Base-by-base conservation (phyloP, 306 rosid genomes). In the Trichosanthes cucumerina region DNA sequence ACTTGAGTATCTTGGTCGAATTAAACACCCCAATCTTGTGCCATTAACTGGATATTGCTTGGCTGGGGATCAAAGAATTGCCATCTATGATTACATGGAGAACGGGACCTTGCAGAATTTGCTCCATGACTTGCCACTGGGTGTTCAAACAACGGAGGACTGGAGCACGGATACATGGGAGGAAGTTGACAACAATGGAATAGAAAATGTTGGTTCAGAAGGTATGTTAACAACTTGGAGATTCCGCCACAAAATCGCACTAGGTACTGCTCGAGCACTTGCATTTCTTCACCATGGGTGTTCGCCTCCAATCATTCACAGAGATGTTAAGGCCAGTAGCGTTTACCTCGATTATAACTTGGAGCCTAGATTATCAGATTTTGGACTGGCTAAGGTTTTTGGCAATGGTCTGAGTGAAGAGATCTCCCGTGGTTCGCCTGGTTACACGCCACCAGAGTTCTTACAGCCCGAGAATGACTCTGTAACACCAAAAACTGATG, bases 271-370 rank as follows among this genome's bases (percentile, higher is more conserved):
- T 1, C 83, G 99, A 77, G 98, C 99, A 31, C 83, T 96, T 58
- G 99, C 98, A 5, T 96, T 91, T 87, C 87, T 96, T 62, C 99
- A 96, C 71, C 99, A 96, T 73, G 98, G 99, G n/a, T 96, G 99
- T 74, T 96, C 96, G 4, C 99, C 99, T 71, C 92, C 99, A 31
- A 96, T 96, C 54, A 93, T 90, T 49, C 99, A 96, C 23, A 87
- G 96, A 84, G 99, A 87, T 54, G 92, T 93, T 23, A 95, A 92
- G 69, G 99, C 97, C 76, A 92, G 97, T 85, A 95, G 97, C 64
- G 97, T 95, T 50, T 95, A 92, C 77, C 89, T 95, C 80, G 99
- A 95, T 39, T 88, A 88, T 80, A 87, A 92, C 77, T 86, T 95
- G 75, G 99, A 95, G 85, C 97, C 99, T 5, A 89, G 99, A 72